Evolutionary conservation across 129 eudicot genomes (phyloP).

Genomic region (Helichrysum umbraculigerum): DNA sequence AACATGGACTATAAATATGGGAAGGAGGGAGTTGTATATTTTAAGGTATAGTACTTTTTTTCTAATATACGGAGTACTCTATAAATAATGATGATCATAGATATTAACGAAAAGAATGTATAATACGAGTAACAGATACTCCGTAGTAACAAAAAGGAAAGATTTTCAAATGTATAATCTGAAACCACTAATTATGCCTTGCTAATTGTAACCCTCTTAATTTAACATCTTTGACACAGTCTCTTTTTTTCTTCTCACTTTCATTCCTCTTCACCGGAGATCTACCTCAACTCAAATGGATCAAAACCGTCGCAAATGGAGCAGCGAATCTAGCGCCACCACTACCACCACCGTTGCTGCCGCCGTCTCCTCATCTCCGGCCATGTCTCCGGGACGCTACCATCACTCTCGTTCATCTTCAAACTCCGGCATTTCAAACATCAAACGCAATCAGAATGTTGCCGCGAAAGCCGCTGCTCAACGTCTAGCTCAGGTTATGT

Average conservation of each 20-base stretch:
- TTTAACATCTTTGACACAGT: background rate
- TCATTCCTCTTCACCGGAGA: slow-evolving; percentile 24
- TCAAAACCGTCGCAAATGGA: slow-evolving; percentile 62
- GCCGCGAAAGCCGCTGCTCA: slow-evolving; percentile 99
- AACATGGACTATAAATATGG: too few species aligned
- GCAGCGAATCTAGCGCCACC: slow-evolving; percentile 59
- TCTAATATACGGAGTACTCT: too few species aligned
- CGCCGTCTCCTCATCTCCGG: slow-evolving; percentile 45
- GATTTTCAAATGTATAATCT: slow-evolving; percentile 9
- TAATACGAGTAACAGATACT: too few species aligned
- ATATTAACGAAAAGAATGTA: too few species aligned
- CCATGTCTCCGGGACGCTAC: slow-evolving; percentile 51
- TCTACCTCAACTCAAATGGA: slow-evolving; percentile 39
- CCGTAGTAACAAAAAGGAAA: background rate
- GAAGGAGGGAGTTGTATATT: too few species aligned
- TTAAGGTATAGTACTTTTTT: too few species aligned
- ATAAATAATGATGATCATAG: too few species aligned
- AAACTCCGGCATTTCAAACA: slow-evolving; percentile 62
- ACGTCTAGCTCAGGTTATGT: slow-evolving; percentile 96
- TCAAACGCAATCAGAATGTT: slow-evolving; percentile 86
- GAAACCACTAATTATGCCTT: background rate
- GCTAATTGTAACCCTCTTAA: background rate
- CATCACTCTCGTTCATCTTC: slow-evolving; percentile 65
- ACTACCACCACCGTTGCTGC: slow-evolving; percentile 28
- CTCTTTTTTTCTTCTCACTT: slow-evolving; percentile 13